Conservation (phyloP, 2,329 filamentous ascomycete species). For the Penicillium sp. region DNA sequence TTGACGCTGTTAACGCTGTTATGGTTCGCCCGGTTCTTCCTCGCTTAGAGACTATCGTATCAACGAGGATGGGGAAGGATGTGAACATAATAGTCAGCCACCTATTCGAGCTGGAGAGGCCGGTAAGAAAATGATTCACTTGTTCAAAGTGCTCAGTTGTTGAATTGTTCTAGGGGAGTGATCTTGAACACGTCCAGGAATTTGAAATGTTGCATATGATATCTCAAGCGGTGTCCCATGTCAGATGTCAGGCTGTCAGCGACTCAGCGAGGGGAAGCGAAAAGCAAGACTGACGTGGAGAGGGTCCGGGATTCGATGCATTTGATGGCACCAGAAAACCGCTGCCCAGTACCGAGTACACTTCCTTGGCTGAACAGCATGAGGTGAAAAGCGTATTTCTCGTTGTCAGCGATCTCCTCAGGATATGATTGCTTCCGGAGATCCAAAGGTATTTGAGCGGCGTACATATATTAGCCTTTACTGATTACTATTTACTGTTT, state of each 20-base stretch:
- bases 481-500: background rate
- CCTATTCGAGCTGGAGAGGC: background rate
- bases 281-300: conserved; percentile 13
- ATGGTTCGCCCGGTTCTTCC: background rate
- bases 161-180: background rate
- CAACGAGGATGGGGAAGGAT: background rate
- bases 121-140: background rate
- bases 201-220: conserved; percentile 33
- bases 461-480: background rate
- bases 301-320: conserved; percentile 12
- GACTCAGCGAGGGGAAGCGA: background rate
- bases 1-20: no score
- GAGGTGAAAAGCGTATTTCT: background rate
- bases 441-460: background rate
- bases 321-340: conserved; percentile 4
- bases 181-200: background rate
- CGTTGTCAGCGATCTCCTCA: background rate
- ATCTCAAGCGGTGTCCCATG: conserved; percentile 24
- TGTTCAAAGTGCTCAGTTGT: background rate
- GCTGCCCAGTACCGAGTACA: background rate
- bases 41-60: background rate
- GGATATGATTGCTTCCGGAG: background rate
- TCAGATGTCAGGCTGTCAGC: background rate
- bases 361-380: background rate
- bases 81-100: background rate